These are phyloP conservation scores for Alloascoidea africana DNA, from an alignment of 805 yeast genomes.

Conservation along the genomic window DNA sequence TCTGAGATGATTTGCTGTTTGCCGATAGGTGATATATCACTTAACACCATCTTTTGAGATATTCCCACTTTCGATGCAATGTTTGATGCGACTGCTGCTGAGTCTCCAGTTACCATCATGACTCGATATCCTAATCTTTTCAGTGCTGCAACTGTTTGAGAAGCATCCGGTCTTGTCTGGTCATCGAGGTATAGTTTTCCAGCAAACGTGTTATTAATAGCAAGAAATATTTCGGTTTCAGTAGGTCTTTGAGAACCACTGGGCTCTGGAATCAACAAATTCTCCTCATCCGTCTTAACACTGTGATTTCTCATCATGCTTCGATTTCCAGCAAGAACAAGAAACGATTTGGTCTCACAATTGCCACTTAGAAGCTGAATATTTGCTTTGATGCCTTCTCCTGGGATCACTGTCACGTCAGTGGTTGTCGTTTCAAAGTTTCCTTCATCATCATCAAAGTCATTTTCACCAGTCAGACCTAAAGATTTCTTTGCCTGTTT, in stretches of 20 bases:
- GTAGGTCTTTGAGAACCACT: conserved; percentile 15
- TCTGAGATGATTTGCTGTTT: conserved; percentile 54
- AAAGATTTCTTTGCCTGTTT: conserved; percentile 16
- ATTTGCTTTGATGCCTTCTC: conserved; percentile 21
- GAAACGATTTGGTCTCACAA: too few species aligned
- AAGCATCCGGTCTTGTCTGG: conserved; percentile 49
- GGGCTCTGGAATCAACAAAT: background rate
- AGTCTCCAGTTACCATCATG: conserved; percentile 89
- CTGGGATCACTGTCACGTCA: conserved; percentile 18
- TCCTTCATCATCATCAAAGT: background rate
- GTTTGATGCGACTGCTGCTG: conserved; percentile 38
- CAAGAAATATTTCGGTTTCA: conserved; percentile 38
- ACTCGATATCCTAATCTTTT: conserved; percentile 37
- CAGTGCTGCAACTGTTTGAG: conserved; percentile 40
- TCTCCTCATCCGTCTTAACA: background rate
- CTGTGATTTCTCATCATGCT: background rate
- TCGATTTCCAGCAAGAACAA: background rate
- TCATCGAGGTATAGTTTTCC: conserved; percentile 65
- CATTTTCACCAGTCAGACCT: conserved; percentile 5
- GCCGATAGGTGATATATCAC: conserved; percentile 63
- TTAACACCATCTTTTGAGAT: conserved; percentile 44
- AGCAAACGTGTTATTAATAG: conserved; percentile 37
- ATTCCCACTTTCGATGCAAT: conserved; percentile 62
- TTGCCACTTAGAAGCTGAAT: conserved; percentile 8
- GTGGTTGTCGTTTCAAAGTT: conserved; percentile 7